These are phyloP conservation scores for Hemisphaericaspora xylofermentans DNA, from an alignment of 1,139 yeast genomes.

Conservation along the genomic window DNA sequence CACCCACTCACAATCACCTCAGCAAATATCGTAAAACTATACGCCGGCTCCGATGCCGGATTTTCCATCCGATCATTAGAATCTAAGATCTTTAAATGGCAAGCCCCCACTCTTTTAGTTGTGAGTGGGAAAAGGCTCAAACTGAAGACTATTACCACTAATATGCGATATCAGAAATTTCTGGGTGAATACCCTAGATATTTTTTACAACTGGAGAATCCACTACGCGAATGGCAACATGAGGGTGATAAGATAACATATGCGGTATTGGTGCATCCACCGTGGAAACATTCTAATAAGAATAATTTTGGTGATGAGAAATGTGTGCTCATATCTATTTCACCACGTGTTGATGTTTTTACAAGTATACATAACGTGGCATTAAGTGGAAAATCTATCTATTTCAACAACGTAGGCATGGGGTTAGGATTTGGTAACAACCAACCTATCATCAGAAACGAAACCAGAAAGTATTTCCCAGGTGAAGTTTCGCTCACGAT, in stretches of 20 bases:
- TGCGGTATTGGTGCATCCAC: conserved; percentile 62
- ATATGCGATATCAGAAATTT: conserved; percentile 53
- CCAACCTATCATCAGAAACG: conserved; percentile 56
- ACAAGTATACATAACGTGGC: conserved; percentile 33
- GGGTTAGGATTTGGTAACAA: conserved; percentile 80
- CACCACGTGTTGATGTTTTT: conserved; percentile 64
- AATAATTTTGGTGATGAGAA: conserved; percentile 65
- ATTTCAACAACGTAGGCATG: conserved; percentile 67
- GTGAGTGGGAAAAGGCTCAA: conserved; percentile 62
- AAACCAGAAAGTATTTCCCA: conserved; percentile 36
- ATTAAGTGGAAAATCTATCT: conserved; percentile 41
- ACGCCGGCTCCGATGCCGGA: conserved; percentile 74
- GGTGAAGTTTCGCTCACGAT: conserved; percentile 81
- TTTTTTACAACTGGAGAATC: conserved; percentile 33
- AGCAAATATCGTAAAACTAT: conserved; percentile 58
- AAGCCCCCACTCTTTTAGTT: conserved; percentile 75
- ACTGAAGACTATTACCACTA: conserved; percentile 37
- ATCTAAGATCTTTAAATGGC: conserved; percentile 84
- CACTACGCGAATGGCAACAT: conserved; percentile 31
- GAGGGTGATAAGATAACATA: conserved; percentile 49
- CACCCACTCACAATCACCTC: conserved; percentile 25
- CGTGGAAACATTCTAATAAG: conserved; percentile 79
- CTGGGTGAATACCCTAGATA: conserved; percentile 52
- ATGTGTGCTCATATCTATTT: conserved; percentile 57
- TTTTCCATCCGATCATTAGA: conserved; percentile 87